phyloP scores from a whole-genome alignment of 805 yeast species.

The Blastobotrys mokoenaii region DNA sequence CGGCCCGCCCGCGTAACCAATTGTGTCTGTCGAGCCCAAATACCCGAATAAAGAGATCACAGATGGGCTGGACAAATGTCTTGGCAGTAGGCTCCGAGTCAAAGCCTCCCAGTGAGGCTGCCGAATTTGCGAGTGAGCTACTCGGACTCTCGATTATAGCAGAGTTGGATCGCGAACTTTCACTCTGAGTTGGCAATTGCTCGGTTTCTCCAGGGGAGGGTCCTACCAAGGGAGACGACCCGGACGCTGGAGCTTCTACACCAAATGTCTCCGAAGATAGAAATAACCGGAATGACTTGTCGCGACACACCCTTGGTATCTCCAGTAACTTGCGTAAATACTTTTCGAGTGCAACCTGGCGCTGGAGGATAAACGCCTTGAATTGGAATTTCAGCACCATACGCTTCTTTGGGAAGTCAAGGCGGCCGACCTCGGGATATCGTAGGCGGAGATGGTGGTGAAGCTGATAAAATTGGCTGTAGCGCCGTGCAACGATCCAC shows the following conservation, averaged over 20 bases:
- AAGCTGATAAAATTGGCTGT: conserved; percentile 69
- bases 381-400: conserved; percentile 56
- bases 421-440: conserved; percentile 41
- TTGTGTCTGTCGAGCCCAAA: conserved; percentile 50
- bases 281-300: conserved; percentile 64
- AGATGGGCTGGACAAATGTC: conserved; percentile 71
- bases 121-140: background rate
- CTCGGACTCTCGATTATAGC: background rate
- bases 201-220: background rate
- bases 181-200: background rate
- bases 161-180: background rate
- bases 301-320: conserved; percentile 64
- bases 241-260: conserved; percentile 5
- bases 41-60: conserved; percentile 62
- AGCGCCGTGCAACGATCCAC: conserved; percentile 88
- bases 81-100: conserved; percentile 11
- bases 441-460: conserved; percentile 52
- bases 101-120: background rate
- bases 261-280: conserved; percentile 62
- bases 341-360: conserved; percentile 52
- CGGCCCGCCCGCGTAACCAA: conserved; percentile 82
- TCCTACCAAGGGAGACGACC: no score
- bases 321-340: conserved; percentile 52
- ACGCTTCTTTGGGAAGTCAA: conserved; percentile 46
- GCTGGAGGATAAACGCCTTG: conserved; percentile 51